Evolutionary conservation across 345 rosid species (phyloP), one percentile per base, ranked within the genome.

Genomic region (Dimocarpus longan): DNA sequence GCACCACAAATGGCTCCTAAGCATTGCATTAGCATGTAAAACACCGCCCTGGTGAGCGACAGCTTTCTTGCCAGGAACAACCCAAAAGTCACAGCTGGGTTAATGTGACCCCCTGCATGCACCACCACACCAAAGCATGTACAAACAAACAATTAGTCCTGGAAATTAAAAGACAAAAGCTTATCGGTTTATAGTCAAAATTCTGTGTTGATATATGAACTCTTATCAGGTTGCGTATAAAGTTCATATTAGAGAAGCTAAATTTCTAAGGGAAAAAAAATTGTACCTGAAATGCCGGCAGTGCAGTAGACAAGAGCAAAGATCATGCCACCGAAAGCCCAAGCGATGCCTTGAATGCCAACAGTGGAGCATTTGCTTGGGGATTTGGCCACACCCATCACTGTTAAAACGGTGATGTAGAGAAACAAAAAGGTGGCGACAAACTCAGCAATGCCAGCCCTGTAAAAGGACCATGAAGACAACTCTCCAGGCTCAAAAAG

Each of bases 281-380:
- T 26, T 26, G 1, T 50, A 82, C 88, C 88, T 56, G 88, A 85
- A 79, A 85, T 85, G 66, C 88, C 88, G 1, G 88, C 88, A 15
- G 88, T 85, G 75, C 87, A 81, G 68, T 85, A 85, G 40, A 82
- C 87, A 26, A 85, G 85, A 24, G 85, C 84, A 21, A 85, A 85
- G 77, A 83, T 85, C 88, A 85, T 85, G 76, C 88, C 88, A 28
- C 88, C 88, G 16, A 85, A 85, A 42, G 88, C 86, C 88, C 88
- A 85, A 39, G 88, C 84, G 21, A 85, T 78, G 63, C 88, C 88
- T 63, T 85, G 88, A 32, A 69, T 73, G 2, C 88, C 88, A 0
- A 80, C 88, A 6, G 84, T 75, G 19, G 82, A 68, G 48, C 88
- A 85, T 76, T 83, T 85, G 81, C 62, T 68, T 19, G 78, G 40